phyloP scores from a whole-genome alignment of 2,329 filamentous ascomycete genomes.

The Microsporum canis region DNA sequence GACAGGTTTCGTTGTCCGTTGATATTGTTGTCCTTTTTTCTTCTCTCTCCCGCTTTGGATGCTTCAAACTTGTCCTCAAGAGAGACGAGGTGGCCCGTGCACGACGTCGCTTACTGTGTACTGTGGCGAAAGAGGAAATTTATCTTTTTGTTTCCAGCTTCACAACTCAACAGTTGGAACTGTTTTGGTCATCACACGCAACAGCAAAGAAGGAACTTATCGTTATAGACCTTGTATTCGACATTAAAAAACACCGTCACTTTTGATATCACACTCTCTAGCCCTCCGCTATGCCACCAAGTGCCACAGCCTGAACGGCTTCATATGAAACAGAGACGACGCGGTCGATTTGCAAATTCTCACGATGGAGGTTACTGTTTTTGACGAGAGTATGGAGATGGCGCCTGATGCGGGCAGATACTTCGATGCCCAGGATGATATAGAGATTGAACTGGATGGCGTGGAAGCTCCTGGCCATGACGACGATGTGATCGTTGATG shows the following conservation, averaged over 20 bases:
- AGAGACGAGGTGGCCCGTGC: constrained; percentile 9
- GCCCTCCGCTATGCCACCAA: neutral
- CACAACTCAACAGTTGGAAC: neutral
- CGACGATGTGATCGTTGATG: constrained; percentile 48
- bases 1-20: neutral
- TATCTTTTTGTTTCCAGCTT: neutral
- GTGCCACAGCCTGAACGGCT: neutral
- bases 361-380: constrained; percentile 27
- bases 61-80: neutral
- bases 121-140: neutral
- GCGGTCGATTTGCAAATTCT: neutral
- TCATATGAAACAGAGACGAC: neutral
- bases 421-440: constrained; percentile 26
- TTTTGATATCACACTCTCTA: neutral
- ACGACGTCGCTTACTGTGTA: constrained; percentile 5
- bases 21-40: neutral
- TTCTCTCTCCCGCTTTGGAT: neutral
- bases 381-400: constrained; percentile 38
- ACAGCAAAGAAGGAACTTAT: neutral
- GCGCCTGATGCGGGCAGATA: constrained; percentile 30
- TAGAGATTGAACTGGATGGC: constrained; percentile 46
- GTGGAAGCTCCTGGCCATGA: constrained; percentile 36
- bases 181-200: neutral
- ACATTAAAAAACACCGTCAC: neutral
- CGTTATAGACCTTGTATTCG: neutral